Base-by-base conservation (phyloP, 345 rosid species). In the Passiflora organensis region DNA sequence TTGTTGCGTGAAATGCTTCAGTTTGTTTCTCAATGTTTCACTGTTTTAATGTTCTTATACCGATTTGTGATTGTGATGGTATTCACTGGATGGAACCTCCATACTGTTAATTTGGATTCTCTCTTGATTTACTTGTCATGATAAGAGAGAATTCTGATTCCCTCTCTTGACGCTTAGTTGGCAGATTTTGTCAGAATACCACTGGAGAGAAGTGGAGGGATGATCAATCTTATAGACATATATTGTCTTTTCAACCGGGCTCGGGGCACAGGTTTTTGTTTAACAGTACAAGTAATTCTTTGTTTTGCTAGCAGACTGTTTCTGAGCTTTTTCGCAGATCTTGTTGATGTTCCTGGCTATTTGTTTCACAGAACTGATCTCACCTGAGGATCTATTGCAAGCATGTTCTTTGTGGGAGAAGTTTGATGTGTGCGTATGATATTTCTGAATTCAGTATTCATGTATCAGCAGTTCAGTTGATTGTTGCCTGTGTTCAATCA, bases 191-290 rank as follows among this genome's bases (percentile, higher is more conserved):
- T 86, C 44, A 86, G 78, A 77, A 63, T 75, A 63, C 99, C 96
- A 2, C 69, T 89, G 43, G 89, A 89, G 72, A 83, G 78, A 79
- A 82, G 91, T 54, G 96, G 99, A 48, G 99, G 99, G 34, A 83
- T 93, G 97, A 86, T 93, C 67, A 89, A 83, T 64, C 97, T 85
- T 60, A 82, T 88, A 53, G 99, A 93, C 68, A 72, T 83, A 48
- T 89, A 86, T 67, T 93, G 95, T 74, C 91, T 86, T 67, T 86
- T 89, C 74, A 89, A 86, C 58, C 97, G 97, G 54, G 99, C 97
- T 55, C 82, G 96, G 24, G 97, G 99, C 62, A 93, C 96, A 80
- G 96, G 98, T 90, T 70, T 61, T 28, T 28, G 34, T 28, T 8
- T 8, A 28, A 2, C 8, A 28, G 34, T 28, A 28, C 34, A 28